Conservation (phyloP, 306 rosid genomes). For the Malus sieversii region DNA sequence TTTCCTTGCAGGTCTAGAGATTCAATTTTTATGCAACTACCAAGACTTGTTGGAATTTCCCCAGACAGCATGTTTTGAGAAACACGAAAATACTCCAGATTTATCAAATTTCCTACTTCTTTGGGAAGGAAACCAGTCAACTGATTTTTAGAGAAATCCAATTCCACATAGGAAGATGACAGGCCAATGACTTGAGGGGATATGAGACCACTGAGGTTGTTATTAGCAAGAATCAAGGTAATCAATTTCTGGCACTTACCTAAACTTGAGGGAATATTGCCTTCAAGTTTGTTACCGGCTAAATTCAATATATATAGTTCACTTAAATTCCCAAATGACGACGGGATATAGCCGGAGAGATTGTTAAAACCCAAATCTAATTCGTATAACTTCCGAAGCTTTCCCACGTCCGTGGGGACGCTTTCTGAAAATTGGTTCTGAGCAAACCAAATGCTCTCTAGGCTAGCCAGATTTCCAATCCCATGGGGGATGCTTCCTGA, state of each 20-base stretch:
- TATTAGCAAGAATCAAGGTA: not conserved
- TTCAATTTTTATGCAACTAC: not conserved
- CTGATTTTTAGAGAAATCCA: not conserved
- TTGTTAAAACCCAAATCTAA: not conserved
- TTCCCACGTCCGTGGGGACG: not conserved
- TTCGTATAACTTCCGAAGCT: not conserved
- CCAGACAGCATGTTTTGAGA: not conserved
- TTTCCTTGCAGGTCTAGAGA: not conserved
- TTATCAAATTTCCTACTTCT: not conserved
- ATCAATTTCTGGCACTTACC: not conserved
- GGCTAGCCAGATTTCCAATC: not conserved
- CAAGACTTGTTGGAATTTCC: not conserved
- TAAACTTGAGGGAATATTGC: not conserved
- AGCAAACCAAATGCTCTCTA: not conserved
- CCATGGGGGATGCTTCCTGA: not conserved
- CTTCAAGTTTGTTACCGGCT: not conserved
- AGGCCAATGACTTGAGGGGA: not conserved
- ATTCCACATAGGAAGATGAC: not conserved
- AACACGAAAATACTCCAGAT: not conserved
- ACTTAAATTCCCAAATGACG: not conserved
- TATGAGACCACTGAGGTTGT: not conserved
- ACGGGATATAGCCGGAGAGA: not conserved
- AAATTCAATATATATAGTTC: not conserved
- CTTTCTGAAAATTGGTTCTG: not conserved
- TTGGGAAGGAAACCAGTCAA: not conserved